Evolutionary conservation across 257 asterid genomes (phyloP), one percentile per base, ranked within the genome.

Genomic region (Solanum bukasovii): DNA sequence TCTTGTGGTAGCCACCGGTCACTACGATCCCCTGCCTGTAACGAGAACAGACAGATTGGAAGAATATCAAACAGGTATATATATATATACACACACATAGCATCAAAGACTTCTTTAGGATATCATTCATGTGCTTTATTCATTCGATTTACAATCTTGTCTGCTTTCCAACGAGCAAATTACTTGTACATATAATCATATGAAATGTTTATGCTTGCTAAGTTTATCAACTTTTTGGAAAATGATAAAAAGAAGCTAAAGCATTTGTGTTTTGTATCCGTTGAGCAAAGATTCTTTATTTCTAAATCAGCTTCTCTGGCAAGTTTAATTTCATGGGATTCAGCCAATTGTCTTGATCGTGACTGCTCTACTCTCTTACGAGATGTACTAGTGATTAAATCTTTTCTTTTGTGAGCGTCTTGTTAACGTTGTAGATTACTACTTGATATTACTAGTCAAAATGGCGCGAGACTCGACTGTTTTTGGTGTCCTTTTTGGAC

Each of bases 61-160:
- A 37, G 98, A 95, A 83, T 96, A 91, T 88, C 89, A 49, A 84
- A 72, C 90, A 92, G 98, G 98, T 94, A 93, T 5, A 6, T 94
- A 92, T 4, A 29, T 9, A 63, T 33, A 63, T 92, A n/a, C n/a
- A n/a, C n/a, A n/a, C 2, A 20, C 49, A 63, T 56, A 63, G 6
- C 33, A n/a, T 42, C 84, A 78, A 40, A 1, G n/a, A 1, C 63
- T 13, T 42, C 37, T 4, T 78, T 40, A 42, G 1, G 4, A 42
- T 25, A 78, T 13, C n/a, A n/a, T 79, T 1, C 13, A 42, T 11
- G 12, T 79, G 37, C 9, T 78, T 78, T 2, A 42, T 29, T 42
- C 25, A 0, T n/a, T n/a, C n/a, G n/a, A n/a, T n/a, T n/a, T n/a
- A 4, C 35, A 37, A 38, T 75, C 3, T 23, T 38, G 18, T 75